Base-by-base conservation (phyloP, 1,139 yeast genomes). In the Pneumocystis sp. region DNA sequence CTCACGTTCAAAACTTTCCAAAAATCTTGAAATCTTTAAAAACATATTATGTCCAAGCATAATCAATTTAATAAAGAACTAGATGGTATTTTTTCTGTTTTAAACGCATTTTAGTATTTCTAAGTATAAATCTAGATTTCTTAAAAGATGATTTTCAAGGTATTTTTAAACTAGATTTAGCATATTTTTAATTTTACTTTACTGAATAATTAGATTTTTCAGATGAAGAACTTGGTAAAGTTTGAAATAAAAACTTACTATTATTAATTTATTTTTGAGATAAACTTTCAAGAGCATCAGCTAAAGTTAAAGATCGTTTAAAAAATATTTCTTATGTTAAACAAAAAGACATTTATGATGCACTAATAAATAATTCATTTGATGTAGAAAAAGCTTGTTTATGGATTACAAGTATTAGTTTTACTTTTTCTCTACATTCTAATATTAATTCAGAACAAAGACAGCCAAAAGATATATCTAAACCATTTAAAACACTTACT, bases 291-390 rank as follows among this genome's bases (percentile, higher is more conserved):
- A 21, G 57, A 31, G n/a, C 57, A 50, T 50, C 57, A 10, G n/a
- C 34, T 50, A 50, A 50, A 50, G 57, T 50, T 19, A 50, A 29
- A 50, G 34, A 50, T 3, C 34, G 57, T 25, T 50, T 50, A 50
- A 50, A 50, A 50, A n/a, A 50, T 50, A 21, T 50, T 50, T 25
- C 31, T 25, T 31, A 50, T 50, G 34, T 50, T 25, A 50, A 66
- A 5, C 19, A 61, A 19, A 50, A 63, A 45, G 68, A 81, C 62
- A 75, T 87, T 67, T 82, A 84, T 70, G 87, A 85, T 68, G 78
- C 85, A 0, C 77, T 87, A 17, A 85, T 85, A 79, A 79, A 78
- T 70, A 82, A 83, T 71, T 84, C 85, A 72, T 82, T 82, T 72
- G 85, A 83, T 63, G 70, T 84, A 7, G 82, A 80, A 2, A 79